Percentiles rank a stretch among this genome's conserved stretches.
Evolutionary conservation across 139 green algal species (phyloP).

Genomic region (Dunaliella primolecta): DNA sequence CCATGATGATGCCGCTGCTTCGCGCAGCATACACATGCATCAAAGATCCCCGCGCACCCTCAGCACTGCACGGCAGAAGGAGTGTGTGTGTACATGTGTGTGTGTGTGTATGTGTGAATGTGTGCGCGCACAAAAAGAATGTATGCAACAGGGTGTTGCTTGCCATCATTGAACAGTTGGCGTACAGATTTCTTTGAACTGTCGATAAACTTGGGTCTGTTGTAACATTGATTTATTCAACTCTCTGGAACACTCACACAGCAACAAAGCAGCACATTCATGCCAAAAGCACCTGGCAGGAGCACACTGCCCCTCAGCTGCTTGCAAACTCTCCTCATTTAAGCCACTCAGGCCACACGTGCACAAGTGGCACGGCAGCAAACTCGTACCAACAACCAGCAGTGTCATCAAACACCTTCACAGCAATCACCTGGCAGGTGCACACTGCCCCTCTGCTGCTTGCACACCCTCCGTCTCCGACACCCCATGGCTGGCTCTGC

Average conservation of each 20-base stretch:
- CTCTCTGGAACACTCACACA: not conserved
- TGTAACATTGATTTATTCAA: not conserved
- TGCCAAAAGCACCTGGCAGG: not conserved
- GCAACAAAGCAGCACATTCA: not conserved
- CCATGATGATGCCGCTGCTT: not conserved
- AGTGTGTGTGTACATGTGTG: not conserved
- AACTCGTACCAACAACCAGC: too few relatives aligned
- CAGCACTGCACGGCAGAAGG: not conserved
- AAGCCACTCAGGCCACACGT: too few relatives aligned
- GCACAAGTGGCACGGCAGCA: too few relatives aligned
- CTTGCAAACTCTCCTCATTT: not conserved
- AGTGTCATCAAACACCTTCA: too few relatives aligned
- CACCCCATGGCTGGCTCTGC: not conserved
- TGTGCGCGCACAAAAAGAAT: not conserved
- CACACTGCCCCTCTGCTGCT: not conserved
- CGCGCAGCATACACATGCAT: not conserved
- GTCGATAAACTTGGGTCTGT: not conserved
- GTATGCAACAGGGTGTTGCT: too few relatives aligned
- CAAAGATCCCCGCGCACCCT: not conserved
- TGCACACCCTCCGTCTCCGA: not conserved
- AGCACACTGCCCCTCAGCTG: not conserved
- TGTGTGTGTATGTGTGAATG: not conserved
- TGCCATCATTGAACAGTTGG: too few relatives aligned
- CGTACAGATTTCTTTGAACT: not conserved
- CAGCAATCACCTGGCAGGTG: not conserved